Percentiles rank a stretch among this genome's conserved stretches.
phyloP scores from a whole-genome alignment of 1,139 yeast species.

The Candida smagusa region DNA sequence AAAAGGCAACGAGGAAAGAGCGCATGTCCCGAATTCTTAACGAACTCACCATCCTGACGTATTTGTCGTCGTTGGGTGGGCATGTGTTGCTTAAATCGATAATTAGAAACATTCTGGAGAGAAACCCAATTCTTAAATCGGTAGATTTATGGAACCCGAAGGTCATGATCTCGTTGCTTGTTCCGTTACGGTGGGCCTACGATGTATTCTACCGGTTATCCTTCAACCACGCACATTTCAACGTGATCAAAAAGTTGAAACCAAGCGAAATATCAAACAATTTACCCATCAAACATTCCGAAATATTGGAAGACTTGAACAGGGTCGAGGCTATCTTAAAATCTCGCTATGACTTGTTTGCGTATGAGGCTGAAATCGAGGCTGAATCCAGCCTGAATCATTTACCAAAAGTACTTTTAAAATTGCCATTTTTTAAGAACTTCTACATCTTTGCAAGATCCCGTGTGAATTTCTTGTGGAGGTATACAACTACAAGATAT shows the following conservation, averaged over 20 bases:
- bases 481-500: background rate
- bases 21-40: conserved; percentile 22
- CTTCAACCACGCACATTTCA: conserved; percentile 44
- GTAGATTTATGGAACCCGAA: conserved; percentile 30
- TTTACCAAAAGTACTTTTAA: conserved; percentile 1
- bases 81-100: conserved; percentile 27
- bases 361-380: conserved; percentile 1
- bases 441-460: conserved; percentile 1
- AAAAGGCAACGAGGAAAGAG: conserved; percentile 5
- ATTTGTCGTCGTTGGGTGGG: conserved; percentile 39
- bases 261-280: conserved; percentile 40
- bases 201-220: conserved; percentile 37
- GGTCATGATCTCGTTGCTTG: conserved; percentile 32
- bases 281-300: conserved; percentile 22
- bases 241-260: conserved; percentile 25
- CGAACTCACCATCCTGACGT: conserved; percentile 36
- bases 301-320: conserved; percentile 23
- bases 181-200: conserved; percentile 39
- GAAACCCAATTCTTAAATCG: conserved; percentile 9
- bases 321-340: conserved; percentile 9
- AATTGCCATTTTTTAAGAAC: conserved; percentile 2
- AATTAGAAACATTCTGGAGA: conserved; percentile 10
- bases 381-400: conserved; percentile 2
- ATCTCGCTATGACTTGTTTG: conserved; percentile 1
- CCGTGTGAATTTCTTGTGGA: background rate